Evolutionary conservation across 768 basidiomycete genomes (phyloP).

Genomic region (Leccinum disarticulatum): DNA sequence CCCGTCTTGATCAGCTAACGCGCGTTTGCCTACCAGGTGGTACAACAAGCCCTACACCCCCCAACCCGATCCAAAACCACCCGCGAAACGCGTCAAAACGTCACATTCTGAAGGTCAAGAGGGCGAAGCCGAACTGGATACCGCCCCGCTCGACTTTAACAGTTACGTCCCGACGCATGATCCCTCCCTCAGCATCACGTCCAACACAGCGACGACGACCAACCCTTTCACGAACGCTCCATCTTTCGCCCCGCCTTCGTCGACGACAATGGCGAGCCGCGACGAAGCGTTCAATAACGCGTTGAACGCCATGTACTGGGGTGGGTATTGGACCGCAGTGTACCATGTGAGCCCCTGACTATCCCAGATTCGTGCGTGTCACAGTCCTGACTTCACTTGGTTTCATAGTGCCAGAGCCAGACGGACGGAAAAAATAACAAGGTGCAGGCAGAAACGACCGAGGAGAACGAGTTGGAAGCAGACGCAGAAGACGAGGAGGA

Average conservation of each 20-base stretch:
- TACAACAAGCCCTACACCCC: conserved; percentile 58
- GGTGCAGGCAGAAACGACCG: conserved; percentile 30
- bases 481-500: conserved; percentile 27
- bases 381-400: conserved; percentile 1
- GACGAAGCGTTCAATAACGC: conserved; percentile 80
- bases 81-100: background rate
- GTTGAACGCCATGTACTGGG: conserved; percentile 81
- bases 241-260: conserved; percentile 32
- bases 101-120: background rate
- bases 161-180: conserved; percentile 72
- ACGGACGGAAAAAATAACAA: conserved; percentile 15
- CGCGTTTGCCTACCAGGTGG: conserved; percentile 50
- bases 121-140: conserved; percentile 42
- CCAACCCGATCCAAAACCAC: conserved; percentile 6
- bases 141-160: conserved; percentile 64
- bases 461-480: conserved; percentile 26
- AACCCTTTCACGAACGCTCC: conserved; percentile 12
- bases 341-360: conserved; percentile 59
- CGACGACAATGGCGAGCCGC: conserved; percentile 47
- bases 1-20: background rate
- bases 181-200: conserved; percentile 49
- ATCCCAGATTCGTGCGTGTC: background rate
- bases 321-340: conserved; percentile 84
- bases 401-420: conserved; percentile 35
- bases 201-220: conserved; percentile 16